Evolutionary conservation across 1,139 yeast species (phyloP), one percentile per base, ranked within the genome.

Genomic region (Cylindricascospora bacillispora): DNA sequence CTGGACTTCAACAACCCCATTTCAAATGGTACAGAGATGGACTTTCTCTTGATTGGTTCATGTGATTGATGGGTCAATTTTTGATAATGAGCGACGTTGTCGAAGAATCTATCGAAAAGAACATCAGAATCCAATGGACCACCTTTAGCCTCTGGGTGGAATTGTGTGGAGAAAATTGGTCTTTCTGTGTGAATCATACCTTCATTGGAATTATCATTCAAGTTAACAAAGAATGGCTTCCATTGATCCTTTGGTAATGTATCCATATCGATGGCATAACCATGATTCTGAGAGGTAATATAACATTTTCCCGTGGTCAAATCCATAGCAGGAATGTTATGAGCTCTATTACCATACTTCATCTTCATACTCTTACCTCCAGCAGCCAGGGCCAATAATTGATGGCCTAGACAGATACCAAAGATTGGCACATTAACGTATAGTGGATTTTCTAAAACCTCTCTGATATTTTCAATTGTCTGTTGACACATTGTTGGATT

Each of bases 71-170:
- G n/a, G n/a, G n/a, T n/a, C n/a, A 54, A 32, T 63, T 62, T 26
- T 36, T 35, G 17, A 65, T 70, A 82, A 25, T 59, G 60, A 25
- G 62, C 65, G 41, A 89, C 76, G 50, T 79, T 68, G 26, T 65
- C 70, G 49, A 89, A 75, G 60, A 82, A 89, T 59, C 75, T 81
- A 65, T 89, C 97, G 48, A 89, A 89, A 57, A 89, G 65, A 59
- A 75, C 82, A 4, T 82, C 69, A 13, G 95, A 80, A 58, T 89
- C 98, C 48, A 79, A 67, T 35, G 98, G 98, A 45, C 98, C 98
- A 45, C 98, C 98, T 64, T 86, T 89, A 37, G 98, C 98, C 60
- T 89, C 98, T 27, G 98, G 98, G 56, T 89, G 98, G 70, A 89
- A 89, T 59, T 89, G 98, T 3, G 94, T 83, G 18, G 95, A 83